These are phyloP conservation scores for Cantharellus cinnabarinus DNA, from an alignment of 768 basidiomycete species.

Conservation along the genomic window DNA sequence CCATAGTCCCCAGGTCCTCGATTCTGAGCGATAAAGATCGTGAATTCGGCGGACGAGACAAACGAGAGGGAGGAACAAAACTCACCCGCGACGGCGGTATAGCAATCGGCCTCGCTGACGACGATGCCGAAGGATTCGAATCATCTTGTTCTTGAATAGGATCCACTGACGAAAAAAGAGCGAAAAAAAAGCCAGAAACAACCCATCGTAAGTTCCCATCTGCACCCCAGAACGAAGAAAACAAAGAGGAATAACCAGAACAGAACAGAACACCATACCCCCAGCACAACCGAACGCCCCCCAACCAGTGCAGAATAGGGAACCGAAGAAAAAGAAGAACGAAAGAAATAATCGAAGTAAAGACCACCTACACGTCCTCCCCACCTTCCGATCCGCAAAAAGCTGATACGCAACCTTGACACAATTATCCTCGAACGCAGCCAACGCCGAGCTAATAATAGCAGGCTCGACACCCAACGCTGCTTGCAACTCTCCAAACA, in stretches of 20 bases:
- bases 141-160: not conserved
- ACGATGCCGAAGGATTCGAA: too few relatives aligned
- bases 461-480: conserved; percentile 61
- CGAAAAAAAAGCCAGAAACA: not conserved
- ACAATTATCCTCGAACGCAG: conserved; percentile 74
- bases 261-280: too few relatives aligned
- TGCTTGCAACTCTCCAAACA: conserved; percentile 60
- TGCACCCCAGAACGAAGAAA: not conserved
- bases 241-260: too few relatives aligned
- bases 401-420: conserved; percentile 95
- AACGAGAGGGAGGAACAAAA: not conserved
- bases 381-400: conserved; percentile 69
- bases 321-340: too few relatives aligned
- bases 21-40: not conserved
- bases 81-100: not conserved
- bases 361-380: conserved; percentile 54
- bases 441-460: conserved; percentile 72
- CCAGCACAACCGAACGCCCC: too few relatives aligned
- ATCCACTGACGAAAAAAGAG: not conserved
- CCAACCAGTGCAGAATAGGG: too few relatives aligned
- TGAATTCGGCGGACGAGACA: not conserved
- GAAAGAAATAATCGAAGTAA: not conserved
- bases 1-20: not conserved
- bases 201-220: not conserved
- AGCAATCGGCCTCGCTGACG: too few relatives aligned